A percentile compares a stretch with the other conserved stretches of the same genome.
Evolutionary conservation across 225 moss, liverwort and hornwort species (phyloP).

Genomic region (Marchantia polymorpha): DNA sequence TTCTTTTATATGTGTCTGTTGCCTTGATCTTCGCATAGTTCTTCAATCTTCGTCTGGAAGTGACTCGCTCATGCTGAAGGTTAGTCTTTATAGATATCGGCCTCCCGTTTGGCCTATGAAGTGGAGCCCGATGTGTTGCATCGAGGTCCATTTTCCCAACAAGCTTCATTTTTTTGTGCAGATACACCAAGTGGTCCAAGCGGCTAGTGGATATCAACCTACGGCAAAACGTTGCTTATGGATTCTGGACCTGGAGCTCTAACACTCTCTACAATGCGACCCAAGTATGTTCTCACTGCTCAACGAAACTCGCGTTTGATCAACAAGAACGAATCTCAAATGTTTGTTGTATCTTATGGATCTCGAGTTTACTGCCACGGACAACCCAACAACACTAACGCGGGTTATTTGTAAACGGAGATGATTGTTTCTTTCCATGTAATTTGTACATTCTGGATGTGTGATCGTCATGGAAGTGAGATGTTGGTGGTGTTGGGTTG

Average conservation of each 20-base stretch:
- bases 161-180: slow-evolving; percentile 29
- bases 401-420: neutral
- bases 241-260: slow-evolving; percentile 92
- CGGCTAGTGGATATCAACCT: slow-evolving; percentile 87
- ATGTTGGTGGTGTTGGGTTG: neutral
- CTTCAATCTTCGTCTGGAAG: too few species aligned
- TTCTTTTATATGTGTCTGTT: too few species aligned
- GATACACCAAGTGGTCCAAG: slow-evolving; percentile 83
- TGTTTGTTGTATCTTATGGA: too few species aligned
- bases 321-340: too few species aligned
- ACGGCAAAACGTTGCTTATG: slow-evolving; percentile 93
- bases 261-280: slow-evolving; percentile 91
- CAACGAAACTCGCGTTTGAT: neutral
- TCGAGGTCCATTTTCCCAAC: neutral
- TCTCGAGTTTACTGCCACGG: neutral
- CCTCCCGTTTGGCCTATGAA: neutral
- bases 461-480: neutral
- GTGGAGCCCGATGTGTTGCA: neutral
- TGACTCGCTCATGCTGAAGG: too few species aligned
- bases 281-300: slow-evolving; percentile 51
- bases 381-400: neutral
- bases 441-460: neutral
- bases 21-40: too few species aligned
- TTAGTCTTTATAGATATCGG: too few species aligned
- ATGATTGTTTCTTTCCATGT: neutral